Percentiles rank a stretch among this genome's conserved stretches.
Conservation (phyloP, 2,329 filamentous ascomycete genomes). For the Alternaria postmessia region DNA sequence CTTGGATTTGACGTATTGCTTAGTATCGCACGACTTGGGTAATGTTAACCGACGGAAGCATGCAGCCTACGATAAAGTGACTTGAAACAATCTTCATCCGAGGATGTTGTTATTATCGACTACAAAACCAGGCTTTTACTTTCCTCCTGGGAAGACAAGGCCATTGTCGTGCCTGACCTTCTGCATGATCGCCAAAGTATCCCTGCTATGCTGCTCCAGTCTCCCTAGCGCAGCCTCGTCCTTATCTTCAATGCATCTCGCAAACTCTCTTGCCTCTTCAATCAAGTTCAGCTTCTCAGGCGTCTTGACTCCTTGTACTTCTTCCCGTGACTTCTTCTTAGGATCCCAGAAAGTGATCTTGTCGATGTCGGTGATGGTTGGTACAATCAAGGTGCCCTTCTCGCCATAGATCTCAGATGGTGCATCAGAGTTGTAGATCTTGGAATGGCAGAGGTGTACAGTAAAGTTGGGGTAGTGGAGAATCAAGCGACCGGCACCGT, state of each 20-base stretch:
- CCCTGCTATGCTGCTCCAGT: constrained; percentile 54
- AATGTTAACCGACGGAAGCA: constrained; percentile 4
- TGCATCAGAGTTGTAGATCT: constrained; percentile 55
- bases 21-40: neutral
- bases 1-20: neutral
- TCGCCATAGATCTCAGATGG: constrained; percentile 58
- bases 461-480: constrained; percentile 56
- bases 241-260: constrained; percentile 52
- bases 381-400: constrained; percentile 56
- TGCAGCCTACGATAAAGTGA: neutral
- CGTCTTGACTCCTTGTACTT: constrained; percentile 51
- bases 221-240: constrained; percentile 50
- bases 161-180: constrained; percentile 56
- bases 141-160: constrained; percentile 49
- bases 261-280: constrained; percentile 59
- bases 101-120: neutral
- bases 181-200: constrained; percentile 54
- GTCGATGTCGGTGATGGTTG: constrained; percentile 57
- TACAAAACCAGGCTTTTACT: constrained; percentile 10
- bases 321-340: constrained; percentile 53
- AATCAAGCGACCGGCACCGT: constrained; percentile 56
- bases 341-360: constrained; percentile 53
- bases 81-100: neutral
- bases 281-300: constrained; percentile 53
- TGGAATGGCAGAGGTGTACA: constrained; percentile 54